A percentile compares a stretch with the other conserved stretches of the same genome.
phyloP scores from a whole-genome alignment of 176 grass and related monocot species.

The Rhipidocladum racemiflorum region DNA sequence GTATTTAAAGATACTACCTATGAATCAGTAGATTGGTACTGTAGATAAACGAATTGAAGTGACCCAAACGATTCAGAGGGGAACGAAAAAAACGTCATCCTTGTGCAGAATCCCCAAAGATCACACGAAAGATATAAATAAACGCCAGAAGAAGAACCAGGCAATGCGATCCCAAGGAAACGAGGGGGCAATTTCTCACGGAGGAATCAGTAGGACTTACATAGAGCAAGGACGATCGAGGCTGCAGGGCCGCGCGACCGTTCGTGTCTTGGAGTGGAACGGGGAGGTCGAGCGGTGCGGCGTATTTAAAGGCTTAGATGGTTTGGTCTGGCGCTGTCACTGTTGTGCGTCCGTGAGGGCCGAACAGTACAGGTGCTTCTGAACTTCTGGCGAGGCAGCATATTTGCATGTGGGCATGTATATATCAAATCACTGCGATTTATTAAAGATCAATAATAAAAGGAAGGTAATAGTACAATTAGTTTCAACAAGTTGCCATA shows the following conservation, averaged over 20 bases:
- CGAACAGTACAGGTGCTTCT: neutral
- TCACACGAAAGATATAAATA: neutral
- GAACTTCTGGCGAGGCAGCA: neutral
- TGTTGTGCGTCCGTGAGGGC: neutral
- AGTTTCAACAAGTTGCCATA: too few species aligned
- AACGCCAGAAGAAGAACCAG: neutral
- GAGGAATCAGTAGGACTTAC: conserved; percentile 26
- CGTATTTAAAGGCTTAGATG: conserved; percentile 31
- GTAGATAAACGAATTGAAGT: neutral
- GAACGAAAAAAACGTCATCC: neutral
- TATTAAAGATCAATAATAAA: neutral
- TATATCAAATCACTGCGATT: neutral
- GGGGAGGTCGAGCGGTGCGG: neutral
- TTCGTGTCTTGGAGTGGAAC: neutral
- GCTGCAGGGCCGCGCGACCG: neutral
- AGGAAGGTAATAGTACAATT: neutral
- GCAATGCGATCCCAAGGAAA: neutral
- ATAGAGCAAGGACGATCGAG: neutral
- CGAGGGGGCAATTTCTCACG: neutral
- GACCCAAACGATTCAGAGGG: neutral
- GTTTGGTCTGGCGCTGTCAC: neutral
- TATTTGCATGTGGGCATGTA: neutral
- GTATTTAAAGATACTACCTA: neutral
- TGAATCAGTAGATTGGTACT: neutral
- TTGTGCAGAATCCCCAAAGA: neutral